A percentile compares a stretch with the other conserved stretches of the same genome.
phyloP scores from a whole-genome alignment of 441 rosid genomes.

The Sinapis alba region DNA sequence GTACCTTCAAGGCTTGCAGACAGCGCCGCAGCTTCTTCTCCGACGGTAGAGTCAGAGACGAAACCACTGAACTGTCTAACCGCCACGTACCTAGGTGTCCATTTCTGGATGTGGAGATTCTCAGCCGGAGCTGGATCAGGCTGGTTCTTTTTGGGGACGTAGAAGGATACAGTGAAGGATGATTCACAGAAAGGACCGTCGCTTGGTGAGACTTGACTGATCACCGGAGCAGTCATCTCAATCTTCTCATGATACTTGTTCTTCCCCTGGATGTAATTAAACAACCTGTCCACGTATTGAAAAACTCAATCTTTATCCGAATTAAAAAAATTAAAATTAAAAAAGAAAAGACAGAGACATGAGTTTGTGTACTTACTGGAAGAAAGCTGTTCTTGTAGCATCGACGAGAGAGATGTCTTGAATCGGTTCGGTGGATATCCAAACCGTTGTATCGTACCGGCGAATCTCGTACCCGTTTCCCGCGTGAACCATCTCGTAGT shows the following conservation, averaged over 20 bases:
- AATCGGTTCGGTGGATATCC: constrained; percentile 77
- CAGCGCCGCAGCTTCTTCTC: constrained; percentile 75
- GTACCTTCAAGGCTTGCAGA: constrained; percentile 65
- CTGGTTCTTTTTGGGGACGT: constrained; percentile 75
- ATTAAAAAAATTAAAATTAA: not conserved
- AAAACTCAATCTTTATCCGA: not conserved
- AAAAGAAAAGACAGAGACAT: not conserved
- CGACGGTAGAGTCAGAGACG: constrained; percentile 56
- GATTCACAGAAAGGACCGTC: constrained; percentile 88
- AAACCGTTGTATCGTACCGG: constrained; percentile 56
- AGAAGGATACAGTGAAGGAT: constrained; percentile 77
- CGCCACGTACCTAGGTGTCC: constrained; percentile 59
- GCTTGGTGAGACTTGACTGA: constrained; percentile 67
- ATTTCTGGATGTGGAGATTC: constrained; percentile 70
- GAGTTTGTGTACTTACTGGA: constrained; percentile 47
- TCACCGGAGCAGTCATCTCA: constrained; percentile 93
- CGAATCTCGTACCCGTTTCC: constrained; percentile 80
- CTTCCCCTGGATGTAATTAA: constrained; percentile 85
- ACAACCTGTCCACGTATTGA: constrained; percentile 51
- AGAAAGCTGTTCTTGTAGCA: constrained; percentile 76
- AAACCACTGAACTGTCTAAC: constrained; percentile 81
- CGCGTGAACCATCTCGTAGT: constrained; percentile 49
- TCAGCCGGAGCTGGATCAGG: constrained; percentile 75
- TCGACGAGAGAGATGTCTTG: constrained; percentile 76
- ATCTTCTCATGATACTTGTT: constrained; percentile 55